These are phyloP conservation scores for Umbilicus rupestris DNA, from an alignment of 164 flowering plant species.

Conservation along the genomic window DNA sequence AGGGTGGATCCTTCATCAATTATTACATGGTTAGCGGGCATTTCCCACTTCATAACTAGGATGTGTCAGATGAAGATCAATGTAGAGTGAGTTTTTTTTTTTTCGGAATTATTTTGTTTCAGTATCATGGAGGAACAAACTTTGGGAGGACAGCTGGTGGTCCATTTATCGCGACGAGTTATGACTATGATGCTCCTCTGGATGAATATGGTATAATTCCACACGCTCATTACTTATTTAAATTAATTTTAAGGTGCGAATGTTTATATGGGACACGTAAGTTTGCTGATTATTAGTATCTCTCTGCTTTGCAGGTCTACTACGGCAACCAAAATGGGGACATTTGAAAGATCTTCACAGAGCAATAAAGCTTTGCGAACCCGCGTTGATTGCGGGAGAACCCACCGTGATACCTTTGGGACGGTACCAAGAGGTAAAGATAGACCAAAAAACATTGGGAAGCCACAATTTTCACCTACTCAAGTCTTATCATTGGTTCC, in stretches of 20 bases:
- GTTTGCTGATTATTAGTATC: neutral
- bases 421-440: conserved; percentile 44
- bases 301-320: conserved; percentile 29
- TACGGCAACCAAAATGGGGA: conserved; percentile 70
- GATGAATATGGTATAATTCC: conserved; percentile 89
- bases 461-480: too few relatives aligned
- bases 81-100: conserved; percentile 4
- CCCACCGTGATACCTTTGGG: conserved; percentile 43
- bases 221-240: neutral
- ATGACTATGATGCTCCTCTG: conserved; percentile 97
- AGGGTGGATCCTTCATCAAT: conserved; percentile 85
- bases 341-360: conserved; percentile 67
- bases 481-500: neutral
- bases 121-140: conserved; percentile 99
- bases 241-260: neutral
- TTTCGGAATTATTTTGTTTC: conserved; percentile 13
- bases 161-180: conserved; percentile 94
- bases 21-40: conserved; percentile 74
- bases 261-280: too few relatives aligned
- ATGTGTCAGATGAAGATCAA: neutral
- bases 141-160: conserved; percentile 99
- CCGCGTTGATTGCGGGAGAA: conserved; percentile 51
- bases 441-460: neutral
- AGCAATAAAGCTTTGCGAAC: conserved; percentile 71
- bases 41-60: conserved; percentile 1